Evolutionary conservation across 2,329 filamentous ascomycete genomes (phyloP).

Genomic region (Helicocarpus griseus): DNA sequence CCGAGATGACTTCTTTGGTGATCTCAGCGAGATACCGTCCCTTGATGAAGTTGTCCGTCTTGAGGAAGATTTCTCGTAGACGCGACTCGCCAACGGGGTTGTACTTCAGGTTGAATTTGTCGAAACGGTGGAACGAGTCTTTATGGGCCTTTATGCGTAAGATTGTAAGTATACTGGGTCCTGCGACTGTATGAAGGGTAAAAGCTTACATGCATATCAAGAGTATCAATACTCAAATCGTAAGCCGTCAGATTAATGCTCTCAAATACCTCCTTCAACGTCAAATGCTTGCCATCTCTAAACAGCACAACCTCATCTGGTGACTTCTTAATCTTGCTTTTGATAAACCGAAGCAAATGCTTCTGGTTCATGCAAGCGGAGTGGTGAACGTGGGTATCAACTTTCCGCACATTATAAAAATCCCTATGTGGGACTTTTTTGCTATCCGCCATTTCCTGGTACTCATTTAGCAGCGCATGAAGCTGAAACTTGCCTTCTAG

Average conservation of each 20-base stretch:
- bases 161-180: conserved; percentile 9
- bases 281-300: conserved; percentile 85
- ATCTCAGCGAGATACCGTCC: conserved; percentile 95
- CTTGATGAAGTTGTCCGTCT: conserved; percentile 96
- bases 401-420: conserved; percentile 98
- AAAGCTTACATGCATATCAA: conserved; percentile 84
- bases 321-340: conserved; percentile 99
- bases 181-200: not conserved
- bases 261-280: conserved; percentile 85
- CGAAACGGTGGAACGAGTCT: conserved; percentile 95
- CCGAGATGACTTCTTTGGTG: conserved; percentile 93
- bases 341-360: conserved; percentile 94
- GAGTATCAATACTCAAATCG: conserved; percentile 92
- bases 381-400: conserved; percentile 97
- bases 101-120: conserved; percentile 99
- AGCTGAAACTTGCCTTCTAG: conserved; percentile 95
- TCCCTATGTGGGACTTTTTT: conserved; percentile 96
- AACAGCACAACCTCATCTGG: conserved; percentile 89
- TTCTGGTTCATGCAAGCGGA: conserved; percentile 99
- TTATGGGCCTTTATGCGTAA: conserved; percentile 63
- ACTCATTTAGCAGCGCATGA: conserved; percentile 87
- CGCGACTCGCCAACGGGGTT: conserved; percentile 95
- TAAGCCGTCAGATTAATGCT: conserved; percentile 97
- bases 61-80: conserved; percentile 93
- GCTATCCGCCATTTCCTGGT: conserved; percentile 94